Evolutionary conservation across 225 moss, liverwort and hornwort genomes (phyloP).

Genomic region (Physcomitrium patens): DNA sequence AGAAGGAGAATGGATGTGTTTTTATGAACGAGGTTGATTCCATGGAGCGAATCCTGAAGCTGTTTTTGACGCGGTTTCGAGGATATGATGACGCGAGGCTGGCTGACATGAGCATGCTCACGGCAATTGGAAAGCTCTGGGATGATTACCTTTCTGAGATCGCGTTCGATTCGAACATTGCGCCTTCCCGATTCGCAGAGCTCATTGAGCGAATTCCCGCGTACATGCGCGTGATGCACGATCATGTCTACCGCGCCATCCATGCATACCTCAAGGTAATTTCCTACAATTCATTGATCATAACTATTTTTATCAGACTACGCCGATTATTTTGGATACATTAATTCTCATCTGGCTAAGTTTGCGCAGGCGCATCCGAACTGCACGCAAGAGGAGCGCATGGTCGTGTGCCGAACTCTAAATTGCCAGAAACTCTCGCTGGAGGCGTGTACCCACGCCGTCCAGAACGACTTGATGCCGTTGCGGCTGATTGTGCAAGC

Average conservation of each 20-base stretch:
- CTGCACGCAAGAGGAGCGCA: constrained; percentile 62
- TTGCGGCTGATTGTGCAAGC: constrained; percentile 89
- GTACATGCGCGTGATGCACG: constrained; percentile 80
- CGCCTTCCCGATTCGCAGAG: constrained; percentile 64
- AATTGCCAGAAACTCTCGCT: constrained; percentile 90
- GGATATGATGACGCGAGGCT: constrained; percentile 50
- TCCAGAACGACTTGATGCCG: constrained; percentile 94
- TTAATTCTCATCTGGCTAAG: background rate
- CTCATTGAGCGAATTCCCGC: constrained; percentile 70
- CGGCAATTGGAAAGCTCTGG: constrained; percentile 82
- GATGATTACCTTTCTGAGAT: constrained; percentile 81
- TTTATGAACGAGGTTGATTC: constrained; percentile 43
- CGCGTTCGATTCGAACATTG: constrained; percentile 55
- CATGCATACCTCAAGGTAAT: constrained; percentile 81
- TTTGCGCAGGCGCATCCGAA: constrained; percentile 69
- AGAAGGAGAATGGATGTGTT: constrained; percentile 38
- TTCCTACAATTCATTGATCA: background rate
- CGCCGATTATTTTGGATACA: too few species aligned
- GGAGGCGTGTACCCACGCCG: constrained; percentile 81
- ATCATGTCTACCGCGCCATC: constrained; percentile 79
- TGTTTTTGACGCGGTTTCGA: constrained; percentile 72
- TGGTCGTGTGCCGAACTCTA: constrained; percentile 62
- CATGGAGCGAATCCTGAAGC: constrained; percentile 56
- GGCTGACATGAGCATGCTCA: constrained; percentile 48
- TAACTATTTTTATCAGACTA: too few species aligned